Percentiles rank a stretch among this genome's conserved stretches.
Evolutionary conservation across 1,284 basidiomycete genomes (phyloP).

Genomic region (Amylostereum chailletii): DNA sequence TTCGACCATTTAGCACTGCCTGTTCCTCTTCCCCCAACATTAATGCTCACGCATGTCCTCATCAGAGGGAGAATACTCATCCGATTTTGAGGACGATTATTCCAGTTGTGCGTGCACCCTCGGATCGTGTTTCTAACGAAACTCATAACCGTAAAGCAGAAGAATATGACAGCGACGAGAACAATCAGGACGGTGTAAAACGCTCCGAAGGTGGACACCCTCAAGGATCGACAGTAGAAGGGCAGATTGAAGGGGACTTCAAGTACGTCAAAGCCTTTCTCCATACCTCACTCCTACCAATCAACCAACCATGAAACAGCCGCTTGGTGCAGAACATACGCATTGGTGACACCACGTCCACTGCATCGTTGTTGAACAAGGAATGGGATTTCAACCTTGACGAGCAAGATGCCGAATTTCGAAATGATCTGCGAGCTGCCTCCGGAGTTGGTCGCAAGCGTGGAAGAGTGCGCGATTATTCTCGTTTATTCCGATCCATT

Average conservation of each 20-base stretch:
- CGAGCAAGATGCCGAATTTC: conserved; percentile 58
- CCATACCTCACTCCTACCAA: neutral
- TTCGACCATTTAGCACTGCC: no score
- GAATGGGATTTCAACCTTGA: conserved; percentile 65
- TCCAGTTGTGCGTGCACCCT: neutral
- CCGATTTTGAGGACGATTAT: neutral
- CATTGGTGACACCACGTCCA: conserved; percentile 36
- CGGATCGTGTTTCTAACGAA: neutral
- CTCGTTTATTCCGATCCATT: neutral
- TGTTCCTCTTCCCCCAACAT: no score
- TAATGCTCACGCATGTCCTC: neutral
- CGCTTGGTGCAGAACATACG: conserved; percentile 57
- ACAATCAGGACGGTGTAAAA: neutral
- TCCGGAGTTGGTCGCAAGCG: conserved; percentile 59
- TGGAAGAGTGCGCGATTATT: conserved; percentile 29
- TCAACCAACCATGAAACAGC: conserved; percentile 22
- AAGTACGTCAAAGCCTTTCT: conserved; percentile 15
- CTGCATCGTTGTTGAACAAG: conserved; percentile 39
- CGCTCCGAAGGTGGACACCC: neutral
- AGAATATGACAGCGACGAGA: neutral
- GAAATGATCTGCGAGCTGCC: conserved; percentile 60
- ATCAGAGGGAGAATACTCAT: neutral
- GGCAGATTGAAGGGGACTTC: conserved; percentile 24
- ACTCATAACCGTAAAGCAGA: neutral
- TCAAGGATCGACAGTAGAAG: conserved; percentile 9